A percentile compares a stretch with the other conserved stretches of the same genome.
Conservation (phyloP, 768 basidiomycete genomes). For the Bullera alba region DNA sequence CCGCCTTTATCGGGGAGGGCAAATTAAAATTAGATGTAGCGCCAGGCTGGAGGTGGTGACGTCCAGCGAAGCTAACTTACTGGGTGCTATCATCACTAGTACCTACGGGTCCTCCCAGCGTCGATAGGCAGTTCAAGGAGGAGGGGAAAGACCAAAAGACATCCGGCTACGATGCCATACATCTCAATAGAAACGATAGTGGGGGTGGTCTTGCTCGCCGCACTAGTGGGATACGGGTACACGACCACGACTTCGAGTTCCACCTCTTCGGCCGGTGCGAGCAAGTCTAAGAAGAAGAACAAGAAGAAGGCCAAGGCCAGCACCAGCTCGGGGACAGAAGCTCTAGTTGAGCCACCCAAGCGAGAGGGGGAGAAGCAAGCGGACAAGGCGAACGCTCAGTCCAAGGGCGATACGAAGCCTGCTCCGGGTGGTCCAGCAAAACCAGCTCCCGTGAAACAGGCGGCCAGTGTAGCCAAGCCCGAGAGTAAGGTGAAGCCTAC, state of each 20-base stretch:
- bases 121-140: too few species aligned
- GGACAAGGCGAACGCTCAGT: conserved; percentile 3
- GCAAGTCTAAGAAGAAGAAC: conserved; percentile 18
- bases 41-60: too few species aligned
- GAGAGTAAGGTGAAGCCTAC: too few species aligned
- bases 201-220: conserved; percentile 27
- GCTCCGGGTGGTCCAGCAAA: too few species aligned
- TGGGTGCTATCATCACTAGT: too few species aligned
- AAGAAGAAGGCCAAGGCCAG: conserved; percentile 26
- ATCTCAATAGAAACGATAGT: conserved; percentile 38
- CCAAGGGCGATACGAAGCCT: conserved; percentile 17
- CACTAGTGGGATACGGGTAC: conserved; percentile 35
- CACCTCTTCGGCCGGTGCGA: neutral
- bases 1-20: too few species aligned
- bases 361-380: neutral
- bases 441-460: neutral
- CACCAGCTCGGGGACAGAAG: too few species aligned
- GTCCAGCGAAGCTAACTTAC: too few species aligned
- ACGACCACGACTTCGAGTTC: neutral
- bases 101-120: too few species aligned
- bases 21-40: too few species aligned
- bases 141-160: too few species aligned
- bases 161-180: conserved; percentile 35
- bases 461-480: conserved; percentile 3
- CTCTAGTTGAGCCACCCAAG: too few species aligned